Conservation (phyloP, 768 basidiomycete genomes). For the Boletus reticulatus region DNA sequence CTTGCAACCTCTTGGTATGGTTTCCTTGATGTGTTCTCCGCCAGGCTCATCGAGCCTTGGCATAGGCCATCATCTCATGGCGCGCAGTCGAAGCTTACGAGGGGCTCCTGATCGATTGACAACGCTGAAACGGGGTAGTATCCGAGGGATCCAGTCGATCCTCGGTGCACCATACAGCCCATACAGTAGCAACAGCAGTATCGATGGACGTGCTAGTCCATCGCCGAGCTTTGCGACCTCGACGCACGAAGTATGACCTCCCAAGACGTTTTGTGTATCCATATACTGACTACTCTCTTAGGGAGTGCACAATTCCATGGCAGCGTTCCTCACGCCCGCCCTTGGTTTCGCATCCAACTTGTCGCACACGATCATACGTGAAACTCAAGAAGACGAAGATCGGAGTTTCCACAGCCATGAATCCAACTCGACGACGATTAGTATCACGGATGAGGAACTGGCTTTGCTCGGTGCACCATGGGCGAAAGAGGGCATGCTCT, state of each 20-base stretch:
- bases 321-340: conserved; percentile 74
- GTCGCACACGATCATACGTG: conserved; percentile 94
- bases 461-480: conserved; percentile 95
- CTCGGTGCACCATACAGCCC: conserved; percentile 71
- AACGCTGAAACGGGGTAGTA: conserved; percentile 86
- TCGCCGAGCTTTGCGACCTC: conserved; percentile 91
- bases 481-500: conserved; percentile 98
- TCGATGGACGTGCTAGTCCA: conserved; percentile 90
- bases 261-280: neutral
- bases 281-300: conserved; percentile 26
- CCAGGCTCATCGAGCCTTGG: conserved; percentile 51
- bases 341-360: conserved; percentile 97
- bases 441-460: conserved; percentile 93
- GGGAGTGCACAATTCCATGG: conserved; percentile 61
- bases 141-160: conserved; percentile 84
- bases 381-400: conserved; percentile 85
- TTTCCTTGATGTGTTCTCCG: conserved; percentile 42
- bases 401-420: conserved; percentile 64
- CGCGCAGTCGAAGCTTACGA: conserved; percentile 71
- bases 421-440: conserved; percentile 70
- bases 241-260: conserved; percentile 64
- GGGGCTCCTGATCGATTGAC: conserved; percentile 68
- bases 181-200: conserved; percentile 79
- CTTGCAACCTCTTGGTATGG: conserved; percentile 67
- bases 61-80: conserved; percentile 38